Base-by-base conservation (phyloP, 1,284 basidiomycete genomes). In the Leccinum solheimii region DNA sequence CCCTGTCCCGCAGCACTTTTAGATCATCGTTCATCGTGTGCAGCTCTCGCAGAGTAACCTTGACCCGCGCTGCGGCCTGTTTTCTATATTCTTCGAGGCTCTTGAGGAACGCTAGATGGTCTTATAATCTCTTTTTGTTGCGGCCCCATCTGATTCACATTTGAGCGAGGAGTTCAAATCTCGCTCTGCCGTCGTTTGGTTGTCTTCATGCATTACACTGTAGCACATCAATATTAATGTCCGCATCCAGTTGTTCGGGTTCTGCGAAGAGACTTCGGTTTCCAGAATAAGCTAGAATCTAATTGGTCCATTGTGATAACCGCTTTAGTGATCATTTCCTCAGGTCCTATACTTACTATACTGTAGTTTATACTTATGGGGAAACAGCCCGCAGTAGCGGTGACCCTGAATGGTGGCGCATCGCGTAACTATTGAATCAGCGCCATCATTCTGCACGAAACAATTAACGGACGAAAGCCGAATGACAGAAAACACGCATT, bases 91-190 rank as follows among this genome's bases (percentile, higher is more conserved):
- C 72, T 7, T 79, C 79, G 11, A 91, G 71, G 51, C 81, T 80
- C 61, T 78, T 78, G 62, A 92, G 77, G 53, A 90, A 73, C 5
- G 57, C 68, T 10, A 86, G 74, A 66, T 88, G 81, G 26, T 75
- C 67, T 84, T 76, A 61, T 82, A 81, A 26, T 79, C 76, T 16
- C 76, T 71, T 75, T 55, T 71, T 75, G 69, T 91, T 89, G 1
- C 85, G 83, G 1, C 88, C 90, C 1, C 91, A 72, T 50, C 65
- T 78, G 6, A 87, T 87, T 90, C 89, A 92, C 6, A 92, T 78
- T 43, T 84, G 74, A 1, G 82, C 80, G 34, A 91, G 73, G 32
- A 91, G 73, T 56, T 87, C 79, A 0, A 26, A 26, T 79, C 77
- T 60, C 79, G 80, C 57, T 77, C 83, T 0, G 70, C 65, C 2